Base-by-base conservation (phyloP, 2,329 filamentous ascomycete genomes). In the Colletotrichum liriopes region DNA sequence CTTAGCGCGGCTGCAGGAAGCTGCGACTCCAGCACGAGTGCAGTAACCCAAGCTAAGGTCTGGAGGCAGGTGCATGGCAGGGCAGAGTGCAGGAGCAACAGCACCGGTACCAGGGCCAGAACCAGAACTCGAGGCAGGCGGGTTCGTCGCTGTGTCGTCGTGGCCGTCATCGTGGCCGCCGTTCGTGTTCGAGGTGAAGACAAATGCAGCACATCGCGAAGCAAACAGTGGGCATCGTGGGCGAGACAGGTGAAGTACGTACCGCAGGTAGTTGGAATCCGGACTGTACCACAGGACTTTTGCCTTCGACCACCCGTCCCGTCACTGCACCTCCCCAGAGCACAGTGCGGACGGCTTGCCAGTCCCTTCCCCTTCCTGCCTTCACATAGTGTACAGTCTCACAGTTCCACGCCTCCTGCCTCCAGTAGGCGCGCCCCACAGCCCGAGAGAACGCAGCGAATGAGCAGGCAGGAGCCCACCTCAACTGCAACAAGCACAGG, bases 1-100 rank as follows among this genome's bases (percentile, higher is more conserved):
- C 12, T 49, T 71, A 71, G 70, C 70, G 70, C 66, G n/a, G 49
- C 70, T 72, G 71, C 71, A 61, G 45, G 49, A 64, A 39, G 59
- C 59, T 69, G 69, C 59, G 39, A 47, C 47, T 63, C 49, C 16
- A 62, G 47, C 37, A 41, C 59, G 20, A 56, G 16, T 41, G 18
- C 37, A 55, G 26, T 32, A 43, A 51, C 9, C 49, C 12, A 29
- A 47, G 56, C 6, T 37, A 37, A 37, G 5, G 35, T 11, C 8
- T 37, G 35, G 35, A 37, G 35, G 26, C 39, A 47, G 39, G 41
- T 26, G 56, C 56, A 20, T 45, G 26, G 39, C 51, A 54, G 51
- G 51, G 51, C 51, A 54, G 29, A 52, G 32, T 37, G 23, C 47
- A 49, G 60, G 49, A 49, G 54, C 47, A 61, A 26, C 43, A 39